Base-by-base conservation (phyloP, 1,284 basidiomycete genomes). In the Neonothopanus nambi region DNA sequence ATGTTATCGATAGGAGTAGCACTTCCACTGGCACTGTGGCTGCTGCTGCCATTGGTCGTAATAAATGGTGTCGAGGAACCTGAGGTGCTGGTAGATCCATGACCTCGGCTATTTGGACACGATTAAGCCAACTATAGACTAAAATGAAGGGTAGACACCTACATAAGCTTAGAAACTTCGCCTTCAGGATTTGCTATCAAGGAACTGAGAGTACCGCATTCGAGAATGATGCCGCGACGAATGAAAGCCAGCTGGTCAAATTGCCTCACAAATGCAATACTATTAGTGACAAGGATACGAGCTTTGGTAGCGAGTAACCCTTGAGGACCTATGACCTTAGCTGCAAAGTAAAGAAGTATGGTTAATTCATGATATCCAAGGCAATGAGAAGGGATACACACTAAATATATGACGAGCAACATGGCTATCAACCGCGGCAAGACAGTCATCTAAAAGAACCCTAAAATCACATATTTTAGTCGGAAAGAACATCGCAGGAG, bases 201-300 rank as follows among this genome's bases (percentile, higher is more conserved):
- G 9, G 79, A 73, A 7, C 74, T 68, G 65, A 89, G 95, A 0
- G 85, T 76, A 3, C 91, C 91, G 37, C 74, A 76, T 71, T 98
- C 95, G 21, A 95, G 70, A 53, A 98, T 85, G 63, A 93, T 85
- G 11, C 95, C 95, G 17, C 85, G 81, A 20, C 92, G 87, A 30
- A 98, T 73, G 70, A 89, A 93, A 52, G 84, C 71, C 26, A 98
- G 77, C 57, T 89, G 79, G 66, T 97, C 90, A 46, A 92, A 89
- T 55, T 93, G 78, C 45, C 83, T 81, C 46, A 95, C 77, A 66
- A 91, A 95, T 15, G 93, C 82, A 38, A 98, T 87, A 43, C 89
- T 89, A 70, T 98, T 95, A 18, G 94, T 96, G 55, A 95, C 92
- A 3, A 98, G 73, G 48, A 98, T 80, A 23, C 95, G 80, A 5